Evolutionary conservation across 1,284 basidiomycete genomes (phyloP).

Genomic region (Spongispora temasekensis): DNA sequence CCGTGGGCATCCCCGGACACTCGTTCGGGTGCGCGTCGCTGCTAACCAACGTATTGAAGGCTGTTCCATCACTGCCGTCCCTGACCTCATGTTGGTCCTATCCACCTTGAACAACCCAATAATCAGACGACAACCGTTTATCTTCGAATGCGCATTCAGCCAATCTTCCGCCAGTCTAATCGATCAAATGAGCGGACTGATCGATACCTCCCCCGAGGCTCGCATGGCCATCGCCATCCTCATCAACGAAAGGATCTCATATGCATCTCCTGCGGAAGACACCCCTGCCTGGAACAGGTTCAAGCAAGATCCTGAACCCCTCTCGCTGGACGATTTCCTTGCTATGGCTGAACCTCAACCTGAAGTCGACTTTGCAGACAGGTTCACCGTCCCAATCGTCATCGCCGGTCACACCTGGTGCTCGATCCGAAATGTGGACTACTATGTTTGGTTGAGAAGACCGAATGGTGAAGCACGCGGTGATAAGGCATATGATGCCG

Average conservation of each 20-base stretch:
- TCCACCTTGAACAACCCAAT: not conserved
- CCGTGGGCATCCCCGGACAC: not conserved
- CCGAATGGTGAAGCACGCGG: not conserved
- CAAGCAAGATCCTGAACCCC: too few relatives aligned
- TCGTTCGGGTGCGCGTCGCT: not conserved
- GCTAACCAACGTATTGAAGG: not conserved
- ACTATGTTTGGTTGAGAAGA: too few relatives aligned
- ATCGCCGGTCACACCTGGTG: too few relatives aligned
- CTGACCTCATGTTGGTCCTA: not conserved
- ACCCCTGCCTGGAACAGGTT: too few relatives aligned
- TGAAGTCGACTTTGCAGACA: not conserved
- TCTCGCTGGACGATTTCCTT: too few relatives aligned
- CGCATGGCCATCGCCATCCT: not conserved
- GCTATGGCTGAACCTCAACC: not conserved
- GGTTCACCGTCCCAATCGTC: not conserved
- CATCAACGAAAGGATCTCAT: not conserved
- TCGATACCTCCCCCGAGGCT: too few relatives aligned
- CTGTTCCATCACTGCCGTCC: not conserved
- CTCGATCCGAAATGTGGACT: too few relatives aligned
- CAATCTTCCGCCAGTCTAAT: not conserved
- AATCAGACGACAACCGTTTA: not conserved
- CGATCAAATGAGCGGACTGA: too few relatives aligned
- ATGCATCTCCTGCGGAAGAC: not conserved
- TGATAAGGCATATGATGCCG: not conserved
- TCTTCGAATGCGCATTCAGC: not conserved